Evolutionary conservation across 2,329 filamentous ascomycete genomes (phyloP).

Genomic region (Hypomyces rosellus): DNA sequence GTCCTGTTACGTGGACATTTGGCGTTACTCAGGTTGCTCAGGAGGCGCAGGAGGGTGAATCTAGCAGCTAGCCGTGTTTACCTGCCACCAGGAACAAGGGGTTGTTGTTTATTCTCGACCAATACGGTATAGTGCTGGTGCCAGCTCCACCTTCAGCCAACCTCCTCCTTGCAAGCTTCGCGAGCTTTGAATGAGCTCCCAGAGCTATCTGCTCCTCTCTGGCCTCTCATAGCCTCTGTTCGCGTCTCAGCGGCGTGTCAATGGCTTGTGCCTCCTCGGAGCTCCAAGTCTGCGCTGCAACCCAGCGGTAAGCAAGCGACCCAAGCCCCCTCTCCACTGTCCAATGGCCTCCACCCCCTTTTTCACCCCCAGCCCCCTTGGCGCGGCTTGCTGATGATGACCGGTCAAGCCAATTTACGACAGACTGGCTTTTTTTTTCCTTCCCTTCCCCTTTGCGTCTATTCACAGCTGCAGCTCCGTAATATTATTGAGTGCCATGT

Average conservation of each 20-base stretch:
- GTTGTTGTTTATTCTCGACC: constrained; percentile 21
- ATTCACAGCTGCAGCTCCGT: not conserved
- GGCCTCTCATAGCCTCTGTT: not conserved
- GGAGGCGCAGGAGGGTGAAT: constrained; percentile 17
- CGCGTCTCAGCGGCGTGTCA: constrained; percentile 11
- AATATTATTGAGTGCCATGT: not conserved
- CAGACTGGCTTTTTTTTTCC: not conserved
- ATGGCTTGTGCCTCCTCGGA: constrained; percentile 3
- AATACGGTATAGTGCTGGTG: constrained; percentile 19
- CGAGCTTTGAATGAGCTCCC: constrained; percentile 7
- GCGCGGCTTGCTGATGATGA: not conserved
- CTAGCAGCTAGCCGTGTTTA: constrained; percentile 19
- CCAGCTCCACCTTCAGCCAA: constrained; percentile 13
- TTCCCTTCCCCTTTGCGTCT: not conserved
- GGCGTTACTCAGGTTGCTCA: constrained; percentile 4
- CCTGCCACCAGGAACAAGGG: constrained; percentile 10
- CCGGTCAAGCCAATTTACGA: not conserved
- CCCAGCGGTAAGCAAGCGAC: constrained; percentile 12
- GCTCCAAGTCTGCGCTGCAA: constrained; percentile 6
- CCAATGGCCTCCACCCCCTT: not conserved
- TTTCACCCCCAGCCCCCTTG: not conserved
- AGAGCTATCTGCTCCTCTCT: constrained; percentile 5
- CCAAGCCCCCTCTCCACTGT: not conserved
- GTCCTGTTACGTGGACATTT: not conserved
- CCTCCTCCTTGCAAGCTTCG: constrained; percentile 11